A percentile compares a stretch with the other conserved stretches of the same genome.
Conservation (phyloP, 2,329 filamentous ascomycete species). For the Aspergillus puulaauensis region DNA sequence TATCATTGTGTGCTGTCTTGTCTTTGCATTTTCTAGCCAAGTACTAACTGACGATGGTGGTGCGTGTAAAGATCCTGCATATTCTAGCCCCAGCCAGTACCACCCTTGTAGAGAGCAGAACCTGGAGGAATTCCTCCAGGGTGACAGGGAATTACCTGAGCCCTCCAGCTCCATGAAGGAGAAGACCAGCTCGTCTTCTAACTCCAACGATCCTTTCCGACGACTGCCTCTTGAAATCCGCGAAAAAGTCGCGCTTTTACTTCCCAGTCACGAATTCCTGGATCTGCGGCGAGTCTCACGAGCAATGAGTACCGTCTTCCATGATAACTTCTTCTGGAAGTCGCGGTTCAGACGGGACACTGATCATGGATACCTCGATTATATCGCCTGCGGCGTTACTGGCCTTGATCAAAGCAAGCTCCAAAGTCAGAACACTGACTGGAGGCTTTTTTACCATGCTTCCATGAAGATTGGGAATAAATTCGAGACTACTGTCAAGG, state of each 20-base stretch:
- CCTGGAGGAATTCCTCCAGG: constrained; percentile 2
- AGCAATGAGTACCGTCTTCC: constrained; percentile 8
- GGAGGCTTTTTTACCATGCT: constrained; percentile 12
- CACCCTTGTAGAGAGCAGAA: background rate
- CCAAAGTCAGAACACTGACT: constrained; percentile 3
- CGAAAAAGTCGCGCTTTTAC: constrained; percentile 2
- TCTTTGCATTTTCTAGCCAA: background rate
- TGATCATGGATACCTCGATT: constrained; percentile 10
- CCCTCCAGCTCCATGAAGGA: background rate
- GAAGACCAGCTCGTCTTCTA: background rate
- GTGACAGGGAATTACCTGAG: background rate
- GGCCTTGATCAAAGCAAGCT: background rate
- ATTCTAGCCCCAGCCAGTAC: background rate
- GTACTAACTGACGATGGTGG: background rate
- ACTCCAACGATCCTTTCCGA: background rate
- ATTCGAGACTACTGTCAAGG: background rate
- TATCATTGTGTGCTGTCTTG: background rate
- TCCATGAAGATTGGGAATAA: background rate
- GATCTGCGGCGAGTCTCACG: constrained; percentile 9
- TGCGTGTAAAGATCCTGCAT: background rate
- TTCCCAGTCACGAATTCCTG: constrained; percentile 5
- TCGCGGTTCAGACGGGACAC: constrained; percentile 5
- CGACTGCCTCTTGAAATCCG: constrained; percentile 10
- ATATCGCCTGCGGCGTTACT: background rate
- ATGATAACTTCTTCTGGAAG: constrained; percentile 12